A percentile compares a stretch with the other conserved stretches of the same genome.
phyloP scores from a whole-genome alignment of 371 early-diverging fungal species.

The Choanephora cucurbitarum region DNA sequence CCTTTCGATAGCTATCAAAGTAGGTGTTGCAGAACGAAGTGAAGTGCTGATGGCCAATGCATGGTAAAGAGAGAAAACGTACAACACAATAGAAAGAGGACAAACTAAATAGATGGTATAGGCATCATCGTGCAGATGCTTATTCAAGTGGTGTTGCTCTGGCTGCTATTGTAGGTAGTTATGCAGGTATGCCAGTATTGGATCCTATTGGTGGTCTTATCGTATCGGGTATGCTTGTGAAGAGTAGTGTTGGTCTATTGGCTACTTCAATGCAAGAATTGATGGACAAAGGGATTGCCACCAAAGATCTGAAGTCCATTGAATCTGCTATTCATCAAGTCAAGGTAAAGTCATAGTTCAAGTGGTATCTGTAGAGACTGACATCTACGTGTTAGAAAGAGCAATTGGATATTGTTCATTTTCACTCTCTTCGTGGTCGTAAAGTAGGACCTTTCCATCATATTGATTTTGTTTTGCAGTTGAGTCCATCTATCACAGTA shows the following conservation, averaged over 20 bases:
- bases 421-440: slow-evolving; percentile 51
- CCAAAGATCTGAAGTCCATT: slow-evolving; percentile 32
- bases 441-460: slow-evolving; percentile 50
- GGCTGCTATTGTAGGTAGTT: slow-evolving; percentile 63
- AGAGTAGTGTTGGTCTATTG: slow-evolving; percentile 56
- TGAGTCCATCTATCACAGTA: slow-evolving; percentile 35
- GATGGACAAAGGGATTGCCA: slow-evolving; percentile 44
- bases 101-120: neutral
- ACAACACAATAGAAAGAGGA: neutral
- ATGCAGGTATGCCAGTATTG: slow-evolving; percentile 62
- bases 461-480: slow-evolving; percentile 41
- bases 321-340: slow-evolving; percentile 24
- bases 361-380: neutral
- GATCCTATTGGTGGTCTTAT: slow-evolving; percentile 69
- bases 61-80: slow-evolving; percentile 41
- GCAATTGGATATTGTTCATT: slow-evolving; percentile 36
- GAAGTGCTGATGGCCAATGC: slow-evolving; percentile 75
- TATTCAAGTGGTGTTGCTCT: slow-evolving; percentile 63
- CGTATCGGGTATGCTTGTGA: slow-evolving; percentile 62
- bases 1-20: slow-evolving; percentile 52
- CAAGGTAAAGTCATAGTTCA: slow-evolving; percentile 23
- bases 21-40: slow-evolving; percentile 59
- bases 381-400: slow-evolving; percentile 14
- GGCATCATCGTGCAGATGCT: slow-evolving; percentile 74
- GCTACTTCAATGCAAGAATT: slow-evolving; percentile 44